These are phyloP conservation scores for Kazachstania viticola DNA, from an alignment of 805 yeast genomes.

Conservation along the genomic window DNA sequence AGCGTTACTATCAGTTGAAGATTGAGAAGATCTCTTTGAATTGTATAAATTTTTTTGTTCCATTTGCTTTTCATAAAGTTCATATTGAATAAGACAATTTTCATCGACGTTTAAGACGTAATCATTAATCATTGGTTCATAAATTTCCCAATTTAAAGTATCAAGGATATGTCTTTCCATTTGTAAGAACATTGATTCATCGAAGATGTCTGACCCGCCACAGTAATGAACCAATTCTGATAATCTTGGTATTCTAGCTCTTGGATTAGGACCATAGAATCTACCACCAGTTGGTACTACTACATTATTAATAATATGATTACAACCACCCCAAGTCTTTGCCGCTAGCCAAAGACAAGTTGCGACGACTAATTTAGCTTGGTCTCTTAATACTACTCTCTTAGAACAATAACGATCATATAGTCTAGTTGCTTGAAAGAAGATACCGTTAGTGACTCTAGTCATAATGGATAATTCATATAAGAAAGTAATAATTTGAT, in stretches of 20 bases:
- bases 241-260: conserved; percentile 64
- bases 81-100: conserved; percentile 32
- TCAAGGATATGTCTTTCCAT: conserved; percentile 68
- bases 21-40: conserved; percentile 13
- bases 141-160: conserved; percentile 62
- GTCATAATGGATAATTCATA: conserved; percentile 58
- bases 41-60: conserved; percentile 17
- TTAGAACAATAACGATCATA: conserved; percentile 88
- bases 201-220: conserved; percentile 46
- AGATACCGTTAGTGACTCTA: conserved; percentile 55
- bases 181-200: conserved; percentile 50
- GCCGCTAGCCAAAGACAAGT: conserved; percentile 91
- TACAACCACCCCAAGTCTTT: conserved; percentile 68
- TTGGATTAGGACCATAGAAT: conserved; percentile 57
- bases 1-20: conserved; percentile 19
- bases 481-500: conserved; percentile 66
- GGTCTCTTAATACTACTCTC: conserved; percentile 73
- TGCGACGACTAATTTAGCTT: conserved; percentile 81
- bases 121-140: conserved; percentile 47
- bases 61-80: conserved; percentile 24
- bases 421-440: conserved; percentile 57
- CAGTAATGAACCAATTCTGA: conserved; percentile 62
- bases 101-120: conserved; percentile 35
- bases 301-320: conserved; percentile 46
- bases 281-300: conserved; percentile 46